phyloP scores from a whole-genome alignment of 257 asterid genomes.

The Solanum clarkiae region DNA sequence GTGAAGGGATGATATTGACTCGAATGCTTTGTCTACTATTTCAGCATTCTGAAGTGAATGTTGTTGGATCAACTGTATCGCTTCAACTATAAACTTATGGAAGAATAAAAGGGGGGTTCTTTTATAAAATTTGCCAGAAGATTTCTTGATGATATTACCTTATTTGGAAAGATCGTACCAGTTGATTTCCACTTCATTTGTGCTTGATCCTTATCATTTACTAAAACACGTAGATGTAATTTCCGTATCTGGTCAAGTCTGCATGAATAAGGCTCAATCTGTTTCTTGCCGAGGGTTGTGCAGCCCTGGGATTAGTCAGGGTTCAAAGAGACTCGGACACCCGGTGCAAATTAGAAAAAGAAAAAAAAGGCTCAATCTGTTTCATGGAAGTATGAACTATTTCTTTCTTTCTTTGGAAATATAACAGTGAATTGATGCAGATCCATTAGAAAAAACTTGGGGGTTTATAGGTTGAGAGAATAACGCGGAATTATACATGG shows the following conservation, averaged over 20 bases:
- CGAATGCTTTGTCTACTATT: neutral
- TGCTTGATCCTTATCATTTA: neutral
- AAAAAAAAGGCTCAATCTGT: neutral
- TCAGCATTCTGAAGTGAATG: neutral
- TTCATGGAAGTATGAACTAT: neutral
- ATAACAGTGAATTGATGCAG: neutral
- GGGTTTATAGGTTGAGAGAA: neutral
- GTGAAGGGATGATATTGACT: neutral
- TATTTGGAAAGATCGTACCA: neutral
- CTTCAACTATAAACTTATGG: neutral
- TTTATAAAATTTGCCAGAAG: neutral
- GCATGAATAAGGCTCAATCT: neutral
- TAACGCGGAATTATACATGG: neutral
- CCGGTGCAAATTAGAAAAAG: too few relatives aligned
- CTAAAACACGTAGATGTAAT: neutral
- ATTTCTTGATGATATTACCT: neutral
- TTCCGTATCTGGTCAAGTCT: neutral
- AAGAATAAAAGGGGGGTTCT: neutral
- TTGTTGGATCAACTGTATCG: neutral
- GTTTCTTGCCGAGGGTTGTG: neutral
- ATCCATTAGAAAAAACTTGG: neutral
- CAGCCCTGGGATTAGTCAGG: too few relatives aligned
- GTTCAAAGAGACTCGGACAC: too few relatives aligned
- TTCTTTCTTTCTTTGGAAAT: neutral
- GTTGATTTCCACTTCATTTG: neutral